phyloP scores from a whole-genome alignment of 73 alveolate genomes.

The Blepharisma japonicum region DNA sequence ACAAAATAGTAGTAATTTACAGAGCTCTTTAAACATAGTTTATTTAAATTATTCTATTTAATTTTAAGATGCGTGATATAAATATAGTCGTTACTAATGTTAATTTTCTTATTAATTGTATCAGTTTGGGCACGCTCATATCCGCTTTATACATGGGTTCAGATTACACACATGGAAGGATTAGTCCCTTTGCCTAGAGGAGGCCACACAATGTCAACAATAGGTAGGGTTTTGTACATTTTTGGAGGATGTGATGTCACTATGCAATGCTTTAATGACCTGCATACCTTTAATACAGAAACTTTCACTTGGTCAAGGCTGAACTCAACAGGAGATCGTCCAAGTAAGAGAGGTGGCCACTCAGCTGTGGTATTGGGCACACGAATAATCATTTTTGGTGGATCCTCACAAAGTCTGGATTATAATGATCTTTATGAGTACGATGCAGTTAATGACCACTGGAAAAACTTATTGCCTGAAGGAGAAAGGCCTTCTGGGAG shows the following conservation, averaged over 20 bases:
- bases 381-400: constrained; percentile 11
- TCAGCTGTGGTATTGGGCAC: constrained; percentile 4
- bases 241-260: constrained; percentile 18
- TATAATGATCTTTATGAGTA: constrained; percentile 10
- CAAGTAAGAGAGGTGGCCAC: constrained; percentile 19
- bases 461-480: constrained; percentile 20
- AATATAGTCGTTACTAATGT: too few relatives aligned
- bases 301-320: neutral
- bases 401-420: neutral
- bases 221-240: constrained; percentile 8
- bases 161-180: constrained; percentile 5
- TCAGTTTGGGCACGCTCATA: neutral
- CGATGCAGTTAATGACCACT: constrained; percentile 15
- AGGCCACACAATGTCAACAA: neutral
- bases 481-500: constrained; percentile 19
- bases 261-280: constrained; percentile 24
- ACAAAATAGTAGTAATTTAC: too few relatives aligned
- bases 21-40: too few relatives aligned
- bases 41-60: too few relatives aligned
- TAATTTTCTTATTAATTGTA: neutral
- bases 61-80: too few relatives aligned
- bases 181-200: constrained; percentile 15
- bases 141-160: constrained; percentile 17
- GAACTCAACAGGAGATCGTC: constrained; percentile 23
- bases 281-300: constrained; percentile 16